Percentiles rank a stretch among this genome's conserved stretches.
Conservation (phyloP, 2,329 filamentous ascomycete genomes). For the Reticulascus tulasneorum region DNA sequence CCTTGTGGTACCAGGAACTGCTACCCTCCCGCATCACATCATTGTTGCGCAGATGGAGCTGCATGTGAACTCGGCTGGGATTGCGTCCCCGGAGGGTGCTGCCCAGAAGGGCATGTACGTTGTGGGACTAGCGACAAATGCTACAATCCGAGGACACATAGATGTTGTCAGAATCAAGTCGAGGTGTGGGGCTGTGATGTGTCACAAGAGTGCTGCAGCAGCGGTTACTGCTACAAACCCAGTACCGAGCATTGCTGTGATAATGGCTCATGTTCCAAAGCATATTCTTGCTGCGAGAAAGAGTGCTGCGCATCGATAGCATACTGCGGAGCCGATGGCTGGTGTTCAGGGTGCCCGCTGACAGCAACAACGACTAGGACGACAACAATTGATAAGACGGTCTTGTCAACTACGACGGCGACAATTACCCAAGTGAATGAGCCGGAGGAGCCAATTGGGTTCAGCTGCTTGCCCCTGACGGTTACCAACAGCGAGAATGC, state of each 20-base stretch:
- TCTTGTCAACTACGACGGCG: not conserved
- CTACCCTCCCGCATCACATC: too few relatives aligned
- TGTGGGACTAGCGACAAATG: not conserved
- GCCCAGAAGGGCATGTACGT: not conserved
- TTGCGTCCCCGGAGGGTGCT: not conserved
- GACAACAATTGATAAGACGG: not conserved
- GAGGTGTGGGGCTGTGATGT: not conserved
- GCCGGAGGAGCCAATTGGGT: not conserved
- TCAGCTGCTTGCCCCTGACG: not conserved
- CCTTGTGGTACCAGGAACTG: too few relatives aligned
- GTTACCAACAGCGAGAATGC: not conserved
- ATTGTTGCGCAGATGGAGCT: too few relatives aligned
- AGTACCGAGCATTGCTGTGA: constrained; percentile 1
- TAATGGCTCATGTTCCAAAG: not conserved
- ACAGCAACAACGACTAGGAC: not conserved
- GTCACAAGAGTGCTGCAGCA: not conserved
- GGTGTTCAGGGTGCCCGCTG: not conserved
- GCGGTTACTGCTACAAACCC: not conserved
- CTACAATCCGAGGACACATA: not conserved
- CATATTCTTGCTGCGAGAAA: not conserved
- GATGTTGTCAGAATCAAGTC: not conserved
- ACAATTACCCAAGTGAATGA: too few relatives aligned
- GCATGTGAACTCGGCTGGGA: too few relatives aligned
- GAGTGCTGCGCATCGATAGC: not conserved
- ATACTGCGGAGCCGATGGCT: not conserved